Evolutionary conservation across 73 alveolate species (phyloP).

Genomic region (Uronychia binucleata): DNA sequence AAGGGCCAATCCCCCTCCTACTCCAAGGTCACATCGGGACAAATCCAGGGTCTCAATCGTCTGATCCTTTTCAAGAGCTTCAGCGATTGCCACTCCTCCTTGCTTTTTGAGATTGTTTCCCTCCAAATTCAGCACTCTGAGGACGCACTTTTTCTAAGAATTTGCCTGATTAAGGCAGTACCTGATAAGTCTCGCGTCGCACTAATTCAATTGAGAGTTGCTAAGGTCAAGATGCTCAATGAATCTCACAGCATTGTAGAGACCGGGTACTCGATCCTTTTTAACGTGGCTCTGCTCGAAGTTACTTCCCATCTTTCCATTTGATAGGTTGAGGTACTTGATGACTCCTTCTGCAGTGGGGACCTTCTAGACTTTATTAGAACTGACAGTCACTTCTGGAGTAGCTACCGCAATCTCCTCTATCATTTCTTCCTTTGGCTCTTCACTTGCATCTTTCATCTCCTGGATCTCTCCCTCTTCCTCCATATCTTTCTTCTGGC

Average conservation of each 20-base stretch:
- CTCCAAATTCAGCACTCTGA: slow-evolving; percentile 67
- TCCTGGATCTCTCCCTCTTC: neutral
- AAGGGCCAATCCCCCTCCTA: slow-evolving; percentile 72
- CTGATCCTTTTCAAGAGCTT: slow-evolving; percentile 73
- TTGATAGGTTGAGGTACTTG: neutral
- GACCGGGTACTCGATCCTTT: neutral
- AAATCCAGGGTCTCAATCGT: slow-evolving; percentile 77
- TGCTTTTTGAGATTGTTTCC: slow-evolving; percentile 76
- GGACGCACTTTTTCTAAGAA: neutral
- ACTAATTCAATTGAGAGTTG: neutral
- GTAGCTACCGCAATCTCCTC: neutral
- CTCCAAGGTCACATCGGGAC: slow-evolving; percentile 84
- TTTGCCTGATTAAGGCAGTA: neutral
- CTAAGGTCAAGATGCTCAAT: neutral
- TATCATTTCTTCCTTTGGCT: neutral
- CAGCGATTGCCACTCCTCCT: slow-evolving; percentile 85
- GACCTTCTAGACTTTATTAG: neutral
- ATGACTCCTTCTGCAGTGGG: neutral
- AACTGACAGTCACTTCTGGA: neutral
- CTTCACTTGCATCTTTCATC: neutral
- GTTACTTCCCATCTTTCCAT: neutral
- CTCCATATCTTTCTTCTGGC: neutral
- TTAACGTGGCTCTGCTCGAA: neutral
- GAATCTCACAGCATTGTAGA: neutral
- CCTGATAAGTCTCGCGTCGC: neutral